Percentiles rank a stretch among this genome's conserved stretches.
These are phyloP conservation scores for Umbelopsis sp. DNA, from an alignment of 192 early-diverging fungal species.

Conservation along the genomic window DNA sequence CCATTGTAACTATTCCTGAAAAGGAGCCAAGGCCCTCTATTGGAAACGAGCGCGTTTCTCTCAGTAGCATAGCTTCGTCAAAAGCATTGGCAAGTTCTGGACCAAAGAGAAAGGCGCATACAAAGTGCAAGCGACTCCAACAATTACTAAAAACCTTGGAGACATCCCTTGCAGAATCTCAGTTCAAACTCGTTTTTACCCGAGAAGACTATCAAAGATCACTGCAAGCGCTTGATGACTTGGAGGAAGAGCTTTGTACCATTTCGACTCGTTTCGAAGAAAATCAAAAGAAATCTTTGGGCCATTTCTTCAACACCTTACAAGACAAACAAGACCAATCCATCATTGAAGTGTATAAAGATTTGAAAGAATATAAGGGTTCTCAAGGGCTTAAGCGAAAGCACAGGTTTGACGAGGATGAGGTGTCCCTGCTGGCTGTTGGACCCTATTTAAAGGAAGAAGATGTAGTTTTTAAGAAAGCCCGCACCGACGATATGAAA, in stretches of 20 bases:
- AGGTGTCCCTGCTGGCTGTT: neutral
- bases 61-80: neutral
- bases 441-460: neutral
- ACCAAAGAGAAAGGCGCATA: slow-evolving; percentile 3
- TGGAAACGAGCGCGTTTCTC: neutral
- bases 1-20: neutral
- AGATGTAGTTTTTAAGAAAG: neutral
- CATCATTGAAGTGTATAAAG: slow-evolving; percentile 7
- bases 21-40: neutral
- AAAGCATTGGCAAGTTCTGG: neutral
- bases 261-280: slow-evolving; percentile 25
- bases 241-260: slow-evolving; percentile 19
- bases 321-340: slow-evolving; percentile 14
- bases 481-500: neutral
- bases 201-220: slow-evolving; percentile 30
- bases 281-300: slow-evolving; percentile 14
- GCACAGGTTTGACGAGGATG: neutral
- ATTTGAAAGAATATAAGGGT: slow-evolving; percentile 16
- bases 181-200: slow-evolving; percentile 16
- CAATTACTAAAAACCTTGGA: slow-evolving; percentile 5
- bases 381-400: neutral
- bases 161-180: neutral
- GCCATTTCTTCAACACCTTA: neutral
- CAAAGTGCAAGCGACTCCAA: slow-evolving; percentile 14
- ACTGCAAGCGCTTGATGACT: slow-evolving; percentile 28